These are phyloP conservation scores for Colletotrichum sp. DNA, from an alignment of 2,329 filamentous ascomycete species.

Conservation along the genomic window DNA sequence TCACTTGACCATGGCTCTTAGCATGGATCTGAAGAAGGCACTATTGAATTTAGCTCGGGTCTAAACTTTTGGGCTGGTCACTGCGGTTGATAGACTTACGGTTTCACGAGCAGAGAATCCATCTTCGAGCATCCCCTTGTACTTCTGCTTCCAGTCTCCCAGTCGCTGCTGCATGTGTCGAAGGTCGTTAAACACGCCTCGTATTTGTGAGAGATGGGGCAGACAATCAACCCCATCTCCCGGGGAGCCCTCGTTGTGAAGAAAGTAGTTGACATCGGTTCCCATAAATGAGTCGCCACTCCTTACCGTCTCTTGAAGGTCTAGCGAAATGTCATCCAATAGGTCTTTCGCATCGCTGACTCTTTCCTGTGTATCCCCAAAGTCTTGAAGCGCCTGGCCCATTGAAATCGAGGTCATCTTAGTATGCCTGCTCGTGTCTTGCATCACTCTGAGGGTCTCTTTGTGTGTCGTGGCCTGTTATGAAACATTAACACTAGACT, in stretches of 20 bases:
- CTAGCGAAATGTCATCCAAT: rapidly evolving
- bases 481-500: too few species aligned
- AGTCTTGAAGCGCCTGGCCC: too few species aligned
- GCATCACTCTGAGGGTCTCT: background rate
- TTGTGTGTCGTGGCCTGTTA: background rate
- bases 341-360: background rate
- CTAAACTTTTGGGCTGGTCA: too few species aligned
- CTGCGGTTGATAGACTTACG: too few species aligned
- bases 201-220: background rate
- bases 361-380: background rate
- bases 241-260: background rate
- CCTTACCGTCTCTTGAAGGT: background rate
- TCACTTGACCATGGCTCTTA: too few species aligned
- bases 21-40: too few species aligned
- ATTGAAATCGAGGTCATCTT: too few species aligned
- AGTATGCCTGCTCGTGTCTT: background rate
- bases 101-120: too few species aligned
- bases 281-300: background rate
- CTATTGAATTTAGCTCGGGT: too few species aligned
- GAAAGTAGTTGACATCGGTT: background rate
- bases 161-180: background rate
- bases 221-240: background rate
- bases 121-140: background rate
- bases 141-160: background rate
- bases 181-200: background rate